Conservation (phyloP, 83 land plant species). For the Picea mariana region DNA sequence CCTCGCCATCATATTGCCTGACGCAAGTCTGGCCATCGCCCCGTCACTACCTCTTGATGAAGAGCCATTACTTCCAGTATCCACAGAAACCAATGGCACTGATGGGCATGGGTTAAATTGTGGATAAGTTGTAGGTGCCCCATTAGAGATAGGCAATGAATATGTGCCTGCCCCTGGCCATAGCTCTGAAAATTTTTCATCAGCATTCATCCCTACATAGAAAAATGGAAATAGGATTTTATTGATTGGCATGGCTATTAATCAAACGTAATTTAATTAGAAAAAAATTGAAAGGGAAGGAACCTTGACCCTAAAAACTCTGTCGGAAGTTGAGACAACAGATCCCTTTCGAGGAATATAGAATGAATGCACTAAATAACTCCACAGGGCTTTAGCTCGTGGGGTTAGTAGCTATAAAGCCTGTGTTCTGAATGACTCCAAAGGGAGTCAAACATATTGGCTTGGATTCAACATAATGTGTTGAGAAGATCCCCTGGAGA, state of each 20-base stretch:
- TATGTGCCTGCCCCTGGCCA: constrained; percentile 1
- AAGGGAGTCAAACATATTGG: background rate
- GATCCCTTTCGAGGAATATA: background rate
- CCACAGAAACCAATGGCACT: constrained; percentile 25
- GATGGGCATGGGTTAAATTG: constrained; percentile 15
- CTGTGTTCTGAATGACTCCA: background rate
- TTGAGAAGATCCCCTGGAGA: background rate
- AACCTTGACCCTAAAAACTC: no score
- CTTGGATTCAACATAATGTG: background rate
- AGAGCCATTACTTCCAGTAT: constrained; percentile 33
- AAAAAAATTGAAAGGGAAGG: no score
- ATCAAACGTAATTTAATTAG: no score
- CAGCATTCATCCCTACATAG: background rate
- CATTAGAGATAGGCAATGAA: background rate
- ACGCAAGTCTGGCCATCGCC: constrained; percentile 17
- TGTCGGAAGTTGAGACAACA: no score
- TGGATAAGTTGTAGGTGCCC: background rate
- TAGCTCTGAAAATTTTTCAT: constrained; percentile 3
- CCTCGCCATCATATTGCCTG: constrained; percentile 14
- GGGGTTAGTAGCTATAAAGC: background rate
- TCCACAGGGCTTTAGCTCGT: background rate
- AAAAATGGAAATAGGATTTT: no score
- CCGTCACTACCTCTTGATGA: constrained; percentile 30
- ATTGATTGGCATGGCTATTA: no score
- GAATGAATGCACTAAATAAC: background rate